These are phyloP conservation scores for Kuraishia borneana DNA, from an alignment of 805 yeast species.

Conservation along the genomic window DNA sequence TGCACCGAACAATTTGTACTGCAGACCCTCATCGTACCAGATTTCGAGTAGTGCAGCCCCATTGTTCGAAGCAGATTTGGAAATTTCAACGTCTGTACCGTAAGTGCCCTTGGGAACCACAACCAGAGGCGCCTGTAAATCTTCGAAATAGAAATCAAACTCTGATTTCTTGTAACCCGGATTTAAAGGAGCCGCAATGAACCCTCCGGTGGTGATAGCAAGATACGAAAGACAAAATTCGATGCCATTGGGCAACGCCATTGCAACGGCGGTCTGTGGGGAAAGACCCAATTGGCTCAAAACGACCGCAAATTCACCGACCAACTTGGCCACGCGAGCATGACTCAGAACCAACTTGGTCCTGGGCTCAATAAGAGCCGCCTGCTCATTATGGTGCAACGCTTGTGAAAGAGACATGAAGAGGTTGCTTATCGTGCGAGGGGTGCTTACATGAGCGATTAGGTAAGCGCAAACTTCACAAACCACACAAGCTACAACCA, in stretches of 20 bases:
- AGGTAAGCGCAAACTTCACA: too few species aligned
- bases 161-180: conserved; percentile 50
- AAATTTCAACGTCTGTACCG: conserved; percentile 25
- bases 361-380: too few species aligned
- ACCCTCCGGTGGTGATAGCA: conserved; percentile 42
- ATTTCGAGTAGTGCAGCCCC: conserved; percentile 41
- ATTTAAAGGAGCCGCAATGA: conserved; percentile 61
- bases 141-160: conserved; percentile 54
- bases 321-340: too few species aligned
- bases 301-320: too few species aligned
- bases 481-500: too few species aligned
- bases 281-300: too few species aligned
- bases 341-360: too few species aligned
- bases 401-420: too few species aligned
- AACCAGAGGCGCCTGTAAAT: conserved; percentile 44
- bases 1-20: conserved; percentile 1
- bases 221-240: conserved; percentile 48
- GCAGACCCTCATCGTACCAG: conserved; percentile 26
- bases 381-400: too few species aligned
- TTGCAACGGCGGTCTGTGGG: conserved; percentile 40
- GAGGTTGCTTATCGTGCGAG: too few species aligned
- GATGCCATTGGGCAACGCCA: conserved; percentile 48
- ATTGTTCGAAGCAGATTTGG: conserved; percentile 37
- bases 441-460: too few species aligned
- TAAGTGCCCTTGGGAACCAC: conserved; percentile 45